Conservation (phyloP, 805 yeast genomes). For the Komagataella phaffii region DNA sequence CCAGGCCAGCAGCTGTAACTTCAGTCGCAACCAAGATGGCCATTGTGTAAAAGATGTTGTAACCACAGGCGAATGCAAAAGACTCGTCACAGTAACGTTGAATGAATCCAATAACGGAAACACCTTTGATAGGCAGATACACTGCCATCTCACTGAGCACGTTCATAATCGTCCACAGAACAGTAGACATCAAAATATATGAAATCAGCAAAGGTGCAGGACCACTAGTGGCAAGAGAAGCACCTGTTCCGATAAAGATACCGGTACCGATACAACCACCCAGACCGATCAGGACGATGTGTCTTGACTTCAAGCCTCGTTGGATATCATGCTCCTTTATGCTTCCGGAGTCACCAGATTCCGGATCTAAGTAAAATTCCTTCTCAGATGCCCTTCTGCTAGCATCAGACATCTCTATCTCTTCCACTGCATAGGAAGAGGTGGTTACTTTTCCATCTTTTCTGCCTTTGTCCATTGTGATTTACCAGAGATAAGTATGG, state of each 20-base stretch:
- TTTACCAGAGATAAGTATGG: background rate
- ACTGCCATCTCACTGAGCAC: constrained; percentile 56
- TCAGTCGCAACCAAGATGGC: constrained; percentile 28
- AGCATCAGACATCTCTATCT: background rate
- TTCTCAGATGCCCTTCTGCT: background rate
- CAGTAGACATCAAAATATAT: constrained; percentile 47
- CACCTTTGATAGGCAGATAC: constrained; percentile 42
- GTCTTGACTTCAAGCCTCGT: constrained; percentile 31
- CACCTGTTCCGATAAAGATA: constrained; percentile 37
- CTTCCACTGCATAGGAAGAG: background rate
- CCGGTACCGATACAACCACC: constrained; percentile 68
- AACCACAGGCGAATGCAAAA: constrained; percentile 19
- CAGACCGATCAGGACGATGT: constrained; percentile 51
- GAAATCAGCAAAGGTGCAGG: constrained; percentile 34
- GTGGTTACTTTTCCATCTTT: background rate
- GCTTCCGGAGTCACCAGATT: background rate
- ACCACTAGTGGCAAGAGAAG: constrained; percentile 19
- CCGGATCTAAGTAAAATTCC: background rate
- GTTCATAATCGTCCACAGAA: constrained; percentile 53
- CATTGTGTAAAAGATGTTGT: constrained; percentile 21
- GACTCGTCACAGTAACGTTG: constrained; percentile 16
- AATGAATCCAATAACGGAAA: constrained; percentile 13
- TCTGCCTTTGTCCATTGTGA: background rate
- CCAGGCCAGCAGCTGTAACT: constrained; percentile 48
- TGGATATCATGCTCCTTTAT: constrained; percentile 12